Percentiles rank a stretch among this genome's conserved stretches.
Conservation (phyloP, 2,329 filamentous ascomycete species). For the Stylonectria norvegica region DNA sequence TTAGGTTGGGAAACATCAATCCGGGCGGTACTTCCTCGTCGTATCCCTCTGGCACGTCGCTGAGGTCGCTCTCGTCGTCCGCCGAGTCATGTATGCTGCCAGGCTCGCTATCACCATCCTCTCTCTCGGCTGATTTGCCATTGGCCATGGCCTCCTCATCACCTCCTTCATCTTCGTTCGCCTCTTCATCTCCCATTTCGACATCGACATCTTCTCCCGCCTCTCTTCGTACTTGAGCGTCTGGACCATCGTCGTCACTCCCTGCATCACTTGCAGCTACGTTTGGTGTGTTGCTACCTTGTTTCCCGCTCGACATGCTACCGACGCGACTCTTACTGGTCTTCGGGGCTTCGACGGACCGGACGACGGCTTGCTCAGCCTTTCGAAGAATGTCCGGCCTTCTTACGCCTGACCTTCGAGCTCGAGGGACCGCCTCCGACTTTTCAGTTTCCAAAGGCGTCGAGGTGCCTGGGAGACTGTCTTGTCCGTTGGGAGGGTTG, state of each 20-base stretch:
- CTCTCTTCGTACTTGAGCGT: conserved; percentile 37
- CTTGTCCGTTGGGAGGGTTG: conserved; percentile 40
- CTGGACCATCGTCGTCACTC: conserved; percentile 41
- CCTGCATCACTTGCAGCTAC: conserved; percentile 34
- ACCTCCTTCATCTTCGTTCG: conserved; percentile 22
- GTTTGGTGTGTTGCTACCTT: conserved; percentile 39
- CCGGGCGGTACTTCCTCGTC: conserved; percentile 55
- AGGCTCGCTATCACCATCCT: conserved; percentile 29
- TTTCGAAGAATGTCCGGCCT: conserved; percentile 58
- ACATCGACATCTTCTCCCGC: conserved; percentile 32
- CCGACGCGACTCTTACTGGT: conserved; percentile 46
- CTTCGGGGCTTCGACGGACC: conserved; percentile 49
- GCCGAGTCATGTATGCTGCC: conserved; percentile 63
- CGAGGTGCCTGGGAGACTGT: conserved; percentile 31
- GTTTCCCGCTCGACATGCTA: conserved; percentile 51
- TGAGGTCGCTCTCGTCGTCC: conserved; percentile 67
- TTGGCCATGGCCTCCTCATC: conserved; percentile 29
- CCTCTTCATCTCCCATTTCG: conserved; percentile 29
- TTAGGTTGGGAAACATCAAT: conserved; percentile 51
- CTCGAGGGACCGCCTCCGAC: conserved; percentile 38
- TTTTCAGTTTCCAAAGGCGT: conserved; percentile 40
- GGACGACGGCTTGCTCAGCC: conserved; percentile 56
- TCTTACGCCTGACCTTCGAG: conserved; percentile 45
- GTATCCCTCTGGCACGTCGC: conserved; percentile 58
- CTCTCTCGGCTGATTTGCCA: conserved; percentile 27